These are phyloP conservation scores for Aspergillus biplanus DNA, from an alignment of 495 filamentous ascomycete species.

Conservation along the genomic window DNA sequence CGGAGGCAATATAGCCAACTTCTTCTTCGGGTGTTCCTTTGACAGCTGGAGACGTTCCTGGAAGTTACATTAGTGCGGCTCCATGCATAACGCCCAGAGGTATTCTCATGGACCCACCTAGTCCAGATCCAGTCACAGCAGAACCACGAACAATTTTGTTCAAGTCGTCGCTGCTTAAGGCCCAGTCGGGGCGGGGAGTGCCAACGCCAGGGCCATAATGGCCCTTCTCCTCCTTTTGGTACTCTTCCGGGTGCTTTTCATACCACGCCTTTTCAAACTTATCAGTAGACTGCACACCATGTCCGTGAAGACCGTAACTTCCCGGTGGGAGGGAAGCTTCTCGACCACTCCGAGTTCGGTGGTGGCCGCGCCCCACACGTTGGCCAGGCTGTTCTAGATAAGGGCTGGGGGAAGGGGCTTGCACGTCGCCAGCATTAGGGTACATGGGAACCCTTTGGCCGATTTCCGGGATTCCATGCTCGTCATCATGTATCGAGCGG, in stretches of 20 bases:
- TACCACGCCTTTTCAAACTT: slow-evolving; percentile 87
- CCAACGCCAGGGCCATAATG: slow-evolving; percentile 66
- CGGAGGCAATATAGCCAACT: slow-evolving; percentile 77
- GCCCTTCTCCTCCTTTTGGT: slow-evolving; percentile 70
- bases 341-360: slow-evolving; percentile 63
- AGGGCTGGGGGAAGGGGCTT: slow-evolving; percentile 89
- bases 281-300: slow-evolving; percentile 68
- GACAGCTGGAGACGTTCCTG: slow-evolving; percentile 54
- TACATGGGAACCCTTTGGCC: slow-evolving; percentile 92
- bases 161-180: slow-evolving; percentile 87
- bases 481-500: slow-evolving; percentile 61
- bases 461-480: slow-evolving; percentile 89
- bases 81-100: background rate
- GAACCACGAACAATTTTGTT: slow-evolving; percentile 86
- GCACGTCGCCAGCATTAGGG: slow-evolving; percentile 91
- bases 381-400: slow-evolving; percentile 49
- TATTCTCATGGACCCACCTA: slow-evolving; percentile 50
- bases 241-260: slow-evolving; percentile 82
- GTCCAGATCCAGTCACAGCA: slow-evolving; percentile 63
- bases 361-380: slow-evolving; percentile 67
- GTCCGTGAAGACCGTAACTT: slow-evolving; percentile 86
- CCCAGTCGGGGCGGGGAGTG: slow-evolving; percentile 75
- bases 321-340: slow-evolving; percentile 68
- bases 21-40: slow-evolving; percentile 75
- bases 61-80: slow-evolving; percentile 17